Percentiles rank a stretch among this genome's conserved stretches.
Conservation (phyloP, 2,329 filamentous ascomycete species). For the Chaetomiaceae sp. region DNA sequence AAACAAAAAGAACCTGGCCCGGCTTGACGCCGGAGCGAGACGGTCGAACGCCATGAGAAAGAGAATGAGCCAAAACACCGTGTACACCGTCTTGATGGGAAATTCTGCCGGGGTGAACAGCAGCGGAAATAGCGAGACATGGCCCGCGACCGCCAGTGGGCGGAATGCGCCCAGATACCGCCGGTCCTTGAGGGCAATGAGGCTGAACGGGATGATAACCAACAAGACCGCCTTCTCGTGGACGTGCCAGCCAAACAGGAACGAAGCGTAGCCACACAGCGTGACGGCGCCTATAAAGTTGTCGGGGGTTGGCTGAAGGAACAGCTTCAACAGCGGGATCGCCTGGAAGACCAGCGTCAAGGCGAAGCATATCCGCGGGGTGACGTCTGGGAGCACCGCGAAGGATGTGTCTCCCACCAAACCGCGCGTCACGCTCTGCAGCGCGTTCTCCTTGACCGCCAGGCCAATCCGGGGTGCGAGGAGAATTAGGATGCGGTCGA, state of each 20-base stretch:
- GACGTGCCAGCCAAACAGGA: constrained; percentile 97
- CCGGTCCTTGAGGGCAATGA: constrained; percentile 84
- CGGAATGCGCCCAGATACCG: constrained; percentile 88
- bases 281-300: constrained; percentile 86
- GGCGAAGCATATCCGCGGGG: constrained; percentile 72
- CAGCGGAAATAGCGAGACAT: constrained; percentile 91
- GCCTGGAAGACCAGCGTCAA: constrained; percentile 80
- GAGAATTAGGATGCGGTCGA: constrained; percentile 75
- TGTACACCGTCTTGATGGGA: constrained; percentile 89
- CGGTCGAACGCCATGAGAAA: constrained; percentile 85
- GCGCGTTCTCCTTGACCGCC: constrained; percentile 64
- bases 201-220: constrained; percentile 90
- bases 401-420: constrained; percentile 92
- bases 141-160: constrained; percentile 85
- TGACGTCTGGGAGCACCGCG: constrained; percentile 84
- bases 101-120: constrained; percentile 91
- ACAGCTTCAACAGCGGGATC: constrained; percentile 77
- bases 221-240: constrained; percentile 96
- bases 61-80: constrained; percentile 81
- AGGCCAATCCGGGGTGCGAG: constrained; percentile 80
- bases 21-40: constrained; percentile 75
- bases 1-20: constrained; percentile 79
- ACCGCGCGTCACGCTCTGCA: constrained; percentile 87
- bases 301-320: constrained; percentile 76
- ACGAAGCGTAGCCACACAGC: constrained; percentile 91